These are phyloP conservation scores for Elaeagnus macrophylla DNA, from an alignment of 306 rosid species.

Conservation along the genomic window DNA sequence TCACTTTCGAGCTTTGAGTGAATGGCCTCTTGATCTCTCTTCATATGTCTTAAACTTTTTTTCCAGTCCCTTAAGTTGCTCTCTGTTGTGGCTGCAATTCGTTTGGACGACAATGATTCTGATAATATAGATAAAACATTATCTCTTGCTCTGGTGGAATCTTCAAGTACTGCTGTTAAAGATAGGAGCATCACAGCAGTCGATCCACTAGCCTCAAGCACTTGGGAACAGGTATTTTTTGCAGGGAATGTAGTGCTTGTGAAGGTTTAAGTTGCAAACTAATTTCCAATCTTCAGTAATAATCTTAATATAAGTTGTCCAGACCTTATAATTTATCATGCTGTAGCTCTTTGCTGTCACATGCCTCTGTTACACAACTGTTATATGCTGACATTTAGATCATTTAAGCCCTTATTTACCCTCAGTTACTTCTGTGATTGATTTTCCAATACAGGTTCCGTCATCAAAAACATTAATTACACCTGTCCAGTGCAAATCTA, in stretches of 20 bases:
- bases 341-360: not conserved
- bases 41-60: not conserved
- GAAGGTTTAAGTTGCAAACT: not conserved
- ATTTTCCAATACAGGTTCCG: slow-evolving; percentile 46
- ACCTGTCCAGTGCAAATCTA: slow-evolving; percentile 90
- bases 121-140: slow-evolving; percentile 63
- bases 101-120: slow-evolving; percentile 55
- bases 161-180: slow-evolving; percentile 34
- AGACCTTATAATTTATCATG: not conserved
- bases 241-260: slow-evolving; percentile 16
- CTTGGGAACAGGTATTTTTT: slow-evolving; percentile 70
- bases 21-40: slow-evolving; percentile 8
- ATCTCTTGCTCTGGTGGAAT: slow-evolving; percentile 52
- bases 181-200: slow-evolving; percentile 42
- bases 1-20: slow-evolving; percentile 1
- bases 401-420: not conserved
- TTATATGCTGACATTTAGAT: not conserved
- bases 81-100: slow-evolving; percentile 80
- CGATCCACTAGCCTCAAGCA: slow-evolving; percentile 89
- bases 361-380: not conserved
- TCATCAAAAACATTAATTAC: slow-evolving; percentile 68
- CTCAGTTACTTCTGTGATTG: slow-evolving; percentile 8
- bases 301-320: not conserved
- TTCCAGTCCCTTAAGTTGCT: slow-evolving; percentile 86
- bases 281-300: not conserved